phyloP scores from a whole-genome alignment of 768 basidiomycete species.

The Lactarius pseudohatsudake region DNA sequence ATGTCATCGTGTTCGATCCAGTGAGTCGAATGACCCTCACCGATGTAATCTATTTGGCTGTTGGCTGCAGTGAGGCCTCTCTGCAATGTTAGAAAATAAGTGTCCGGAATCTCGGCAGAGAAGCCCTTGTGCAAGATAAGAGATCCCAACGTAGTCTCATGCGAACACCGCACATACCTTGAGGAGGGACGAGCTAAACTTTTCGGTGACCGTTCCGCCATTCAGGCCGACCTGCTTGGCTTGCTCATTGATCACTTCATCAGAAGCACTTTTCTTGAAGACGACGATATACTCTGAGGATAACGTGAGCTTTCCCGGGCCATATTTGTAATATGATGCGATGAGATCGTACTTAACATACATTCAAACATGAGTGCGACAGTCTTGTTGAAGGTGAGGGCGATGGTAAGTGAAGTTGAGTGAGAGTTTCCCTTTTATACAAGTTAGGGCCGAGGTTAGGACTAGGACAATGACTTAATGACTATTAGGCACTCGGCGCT shows the following conservation, averaged over 20 bases:
- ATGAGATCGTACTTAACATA: conserved; percentile 23
- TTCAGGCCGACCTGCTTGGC: conserved; percentile 39
- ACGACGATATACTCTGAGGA: conserved; percentile 52
- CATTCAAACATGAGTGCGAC: conserved; percentile 26
- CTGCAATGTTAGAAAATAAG: conserved; percentile 38
- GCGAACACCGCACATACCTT: conserved; percentile 5
- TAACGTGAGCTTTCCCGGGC: conserved; percentile 27
- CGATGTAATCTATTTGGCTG: conserved; percentile 47
- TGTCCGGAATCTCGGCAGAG: conserved; percentile 41
- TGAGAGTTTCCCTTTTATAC: background rate
- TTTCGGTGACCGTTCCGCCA: conserved; percentile 47
- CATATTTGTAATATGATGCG: background rate
- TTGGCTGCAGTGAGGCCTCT: conserved; percentile 30
- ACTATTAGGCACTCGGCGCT: too few relatives aligned
- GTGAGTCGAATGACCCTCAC: conserved; percentile 34
- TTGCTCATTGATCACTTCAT: conserved; percentile 45
- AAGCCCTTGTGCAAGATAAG: conserved; percentile 40
- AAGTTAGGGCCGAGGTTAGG: background rate
- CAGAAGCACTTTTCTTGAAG: conserved; percentile 48
- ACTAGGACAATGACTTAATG: too few relatives aligned
- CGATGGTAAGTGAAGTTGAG: background rate
- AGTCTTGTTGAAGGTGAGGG: background rate
- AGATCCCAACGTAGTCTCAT: background rate
- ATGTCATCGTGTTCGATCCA: background rate
- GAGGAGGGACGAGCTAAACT: conserved; percentile 39